Conservation (phyloP, 2,329 filamentous ascomycete species). For the Clonostachys chloroleuca region DNA sequence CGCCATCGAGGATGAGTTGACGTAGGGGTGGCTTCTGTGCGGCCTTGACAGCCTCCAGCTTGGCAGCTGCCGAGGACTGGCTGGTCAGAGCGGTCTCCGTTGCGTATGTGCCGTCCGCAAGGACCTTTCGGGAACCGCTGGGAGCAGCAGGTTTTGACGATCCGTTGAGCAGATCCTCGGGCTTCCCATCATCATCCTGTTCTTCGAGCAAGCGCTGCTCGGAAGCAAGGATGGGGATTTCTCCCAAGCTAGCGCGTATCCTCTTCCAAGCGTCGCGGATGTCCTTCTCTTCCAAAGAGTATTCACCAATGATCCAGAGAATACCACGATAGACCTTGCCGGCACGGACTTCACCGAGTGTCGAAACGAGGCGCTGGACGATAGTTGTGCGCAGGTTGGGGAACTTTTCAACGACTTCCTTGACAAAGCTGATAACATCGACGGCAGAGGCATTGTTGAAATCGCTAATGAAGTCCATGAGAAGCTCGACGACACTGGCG, state of each 20-base stretch:
- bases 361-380: conserved; percentile 82
- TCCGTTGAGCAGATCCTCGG: conserved; percentile 69
- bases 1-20: conserved; percentile 92
- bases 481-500: conserved; percentile 88
- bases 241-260: conserved; percentile 87
- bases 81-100: conserved; percentile 95
- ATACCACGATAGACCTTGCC: conserved; percentile 97
- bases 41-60: conserved; percentile 92
- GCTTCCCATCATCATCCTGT: conserved; percentile 65
- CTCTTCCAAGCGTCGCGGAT: conserved; percentile 96
- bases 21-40: conserved; percentile 93
- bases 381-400: conserved; percentile 84
- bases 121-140: conserved; percentile 82
- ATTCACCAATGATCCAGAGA: conserved; percentile 97
- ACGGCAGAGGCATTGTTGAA: conserved; percentile 97
- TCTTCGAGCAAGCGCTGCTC: conserved; percentile 90
- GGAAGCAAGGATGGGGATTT: conserved; percentile 94
- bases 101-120: conserved; percentile 95
- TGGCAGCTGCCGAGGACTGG: conserved; percentile 83
- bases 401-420: conserved; percentile 98
- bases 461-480: conserved; percentile 99
- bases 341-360: conserved; percentile 86
- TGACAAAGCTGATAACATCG: conserved; percentile 97
- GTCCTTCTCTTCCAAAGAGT: conserved; percentile 88
- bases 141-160: conserved; percentile 71